Evolutionary conservation across 345 rosid genomes (phyloP).

Genomic region (Sisymbrium altissimum): DNA sequence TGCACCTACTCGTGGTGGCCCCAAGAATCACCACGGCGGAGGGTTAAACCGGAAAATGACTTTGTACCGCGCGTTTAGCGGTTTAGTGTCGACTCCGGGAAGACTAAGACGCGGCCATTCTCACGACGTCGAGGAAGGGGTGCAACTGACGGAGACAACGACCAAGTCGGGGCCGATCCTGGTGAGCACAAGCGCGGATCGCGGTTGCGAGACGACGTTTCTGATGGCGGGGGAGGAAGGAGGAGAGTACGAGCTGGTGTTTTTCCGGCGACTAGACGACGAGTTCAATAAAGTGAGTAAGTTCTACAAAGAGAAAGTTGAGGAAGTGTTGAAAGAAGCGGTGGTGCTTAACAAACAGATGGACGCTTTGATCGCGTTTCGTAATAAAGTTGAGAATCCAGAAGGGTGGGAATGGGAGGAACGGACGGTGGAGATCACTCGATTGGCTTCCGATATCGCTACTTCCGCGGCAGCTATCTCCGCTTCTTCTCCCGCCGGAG

Average conservation of each 20-base stretch:
- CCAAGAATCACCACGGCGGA: too few relatives aligned
- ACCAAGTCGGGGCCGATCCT: too few relatives aligned
- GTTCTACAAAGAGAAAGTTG: constrained; percentile 32
- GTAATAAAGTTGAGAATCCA: constrained; percentile 70
- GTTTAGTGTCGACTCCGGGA: too few relatives aligned
- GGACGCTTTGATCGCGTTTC: constrained; percentile 59
- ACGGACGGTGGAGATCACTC: constrained; percentile 47
- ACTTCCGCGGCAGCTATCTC: constrained; percentile 51
- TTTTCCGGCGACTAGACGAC: constrained; percentile 39
- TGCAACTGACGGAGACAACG: too few relatives aligned
- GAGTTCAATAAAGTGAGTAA: constrained; percentile 34
- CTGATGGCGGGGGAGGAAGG: constrained; percentile 41
- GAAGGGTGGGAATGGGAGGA: constrained; percentile 37
- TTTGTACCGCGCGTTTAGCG: too few relatives aligned
- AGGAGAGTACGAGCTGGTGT: constrained; percentile 42
- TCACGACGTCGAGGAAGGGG: too few relatives aligned
- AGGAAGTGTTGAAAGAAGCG: constrained; percentile 36
- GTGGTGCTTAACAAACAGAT: constrained; percentile 31
- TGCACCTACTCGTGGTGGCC: too few relatives aligned
- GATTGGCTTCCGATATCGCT: constrained; percentile 56
- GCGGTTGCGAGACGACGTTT: constrained; percentile 30
- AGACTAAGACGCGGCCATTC: too few relatives aligned
- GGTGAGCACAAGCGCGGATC: too few relatives aligned
- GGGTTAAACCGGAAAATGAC: too few relatives aligned
- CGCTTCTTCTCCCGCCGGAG: constrained; percentile 49